Base-by-base conservation (phyloP, 139 green algal species). In the Nannochloris sp. region DNA sequence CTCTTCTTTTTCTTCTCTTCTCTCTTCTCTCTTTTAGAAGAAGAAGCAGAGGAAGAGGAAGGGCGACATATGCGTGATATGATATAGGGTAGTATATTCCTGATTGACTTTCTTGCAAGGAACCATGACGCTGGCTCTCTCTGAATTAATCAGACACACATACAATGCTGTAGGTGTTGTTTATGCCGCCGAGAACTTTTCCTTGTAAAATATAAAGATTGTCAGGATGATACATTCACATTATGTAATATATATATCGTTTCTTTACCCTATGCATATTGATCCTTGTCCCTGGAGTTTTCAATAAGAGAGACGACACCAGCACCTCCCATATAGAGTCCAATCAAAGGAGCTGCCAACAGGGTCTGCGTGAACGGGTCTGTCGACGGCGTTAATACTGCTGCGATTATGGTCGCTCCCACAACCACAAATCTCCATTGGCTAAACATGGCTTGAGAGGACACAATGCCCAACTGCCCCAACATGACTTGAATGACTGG, bases 321-420 rank as follows among this genome's bases (percentile, higher is more conserved):
- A 1, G 91, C 93, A 4, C 93, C 93, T 8, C 91, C 93, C 50
- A 99, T 76, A 78, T 99, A 99, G 16, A 99, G 79, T 16, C 81
- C 72, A 48, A 97, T 85, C 25, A 99, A 75, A 2, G 93, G 93
- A 24, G 89, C 81, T 19, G 93, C 93, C 53, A 99, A 78, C 69
- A 99, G 85, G 11, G 81, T 87, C 74, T 98, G 92, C 1, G 93
- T 99, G 80, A 99, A 96, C 19, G 93, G 93, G 75, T 99, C 93
- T 4, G 93, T 99, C 48, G 85, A 95, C 7, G 93, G 93, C 11
- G 93, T 99, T 12, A 99, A 83, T 51, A 99, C 93, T 4, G 93
- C 93, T 2, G 93, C 93, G 9, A 82, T 92, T 4, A 95, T 66
- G 1, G 92, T 96, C 7, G 83, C 76, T 9, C 93, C 93, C 37